Base-by-base conservation (phyloP, 192 early-diverging fungal genomes). In the Phlyctochytrium bullatum region DNA sequence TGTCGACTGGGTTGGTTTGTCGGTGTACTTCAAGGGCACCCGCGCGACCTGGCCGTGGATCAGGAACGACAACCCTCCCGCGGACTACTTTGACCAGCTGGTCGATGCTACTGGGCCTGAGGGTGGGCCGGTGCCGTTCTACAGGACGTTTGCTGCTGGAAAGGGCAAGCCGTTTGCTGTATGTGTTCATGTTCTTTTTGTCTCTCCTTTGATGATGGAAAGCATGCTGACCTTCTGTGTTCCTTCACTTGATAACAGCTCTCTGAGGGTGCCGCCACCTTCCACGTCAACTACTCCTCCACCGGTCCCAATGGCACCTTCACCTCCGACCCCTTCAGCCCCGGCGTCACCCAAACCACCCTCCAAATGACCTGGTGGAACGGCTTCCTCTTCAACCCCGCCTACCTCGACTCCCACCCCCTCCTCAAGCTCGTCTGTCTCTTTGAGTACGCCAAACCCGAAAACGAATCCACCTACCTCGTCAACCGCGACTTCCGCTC, bases 1-100 rank as follows among this genome's bases (percentile, higher is more conserved):
- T 33, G 72, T 73, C 24, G 72, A 73, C 66, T 73, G 65, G 65
- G 66, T 73, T 6, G 66, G 72, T 33, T 23, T 67, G 14, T 52
- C 36, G n/a, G n/a, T 62, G 3, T 35, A 69, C 60, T 62, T 31
- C 33, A 62, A 62, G 27, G 67, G 67, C 16, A 10, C 54, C 20
- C 6, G 25, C 14, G 20, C 14, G 27, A 28, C 4, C 14, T 57
- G 25, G 4, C 54, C 54, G 4, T 57, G 54, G 54, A 57, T 57
- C 27, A 57, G 6, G 54, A 57, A 57, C 54, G 25, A 23, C 30
- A 52, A 57, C 56, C 74, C 75, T 16, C 24, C 25, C 24, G 29
- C 62, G 2, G 71, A 67, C 34, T 31, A 40, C 40, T 69, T 67
- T 40, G 71, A 75, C 30, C 52, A 32, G 24, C 67, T 81, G 54